Evolutionary conservation across 2,329 filamentous ascomycete genomes (phyloP).

Genomic region (Ascosphaera pollenicola): DNA sequence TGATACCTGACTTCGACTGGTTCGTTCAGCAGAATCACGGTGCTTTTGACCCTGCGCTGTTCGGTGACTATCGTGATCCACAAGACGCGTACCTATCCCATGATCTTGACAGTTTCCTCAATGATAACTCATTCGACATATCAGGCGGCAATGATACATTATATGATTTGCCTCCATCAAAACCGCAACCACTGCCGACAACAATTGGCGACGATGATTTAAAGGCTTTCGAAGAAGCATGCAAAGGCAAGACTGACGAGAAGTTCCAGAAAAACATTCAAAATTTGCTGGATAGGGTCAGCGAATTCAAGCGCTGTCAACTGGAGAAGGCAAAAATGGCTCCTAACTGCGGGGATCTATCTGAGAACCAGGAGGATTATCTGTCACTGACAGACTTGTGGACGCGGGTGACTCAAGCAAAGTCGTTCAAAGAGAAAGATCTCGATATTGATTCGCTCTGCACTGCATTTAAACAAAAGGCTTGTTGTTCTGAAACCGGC

Average conservation of each 20-base stretch:
- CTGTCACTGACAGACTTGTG: not conserved
- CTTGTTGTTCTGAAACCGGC: constrained; percentile 73
- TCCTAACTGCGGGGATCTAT: constrained; percentile 46
- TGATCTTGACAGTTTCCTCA: constrained; percentile 51
- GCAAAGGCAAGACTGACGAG: constrained; percentile 45
- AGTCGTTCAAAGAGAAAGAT: constrained; percentile 71
- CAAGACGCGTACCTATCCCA: constrained; percentile 57
- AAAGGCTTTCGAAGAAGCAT: constrained; percentile 33
- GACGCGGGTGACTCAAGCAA: constrained; percentile 9
- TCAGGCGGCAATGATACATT: constrained; percentile 62
- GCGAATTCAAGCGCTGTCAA: not conserved
- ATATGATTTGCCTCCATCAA: constrained; percentile 38
- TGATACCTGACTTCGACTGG: constrained; percentile 33
- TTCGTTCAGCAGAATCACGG: constrained; percentile 61
- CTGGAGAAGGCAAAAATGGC: constrained; percentile 2
- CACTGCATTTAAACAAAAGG: constrained; percentile 82
- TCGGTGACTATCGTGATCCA: constrained; percentile 78
- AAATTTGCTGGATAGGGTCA: constrained; percentile 5
- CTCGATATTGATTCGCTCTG: constrained; percentile 89
- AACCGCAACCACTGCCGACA: constrained; percentile 51
- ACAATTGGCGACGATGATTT: constrained; percentile 49
- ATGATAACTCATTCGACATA: constrained; percentile 50
- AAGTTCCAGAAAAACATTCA: constrained; percentile 87
- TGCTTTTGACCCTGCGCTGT: constrained; percentile 76
- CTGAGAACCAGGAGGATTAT: constrained; percentile 42